Evolutionary conservation across 129 eudicot species (phyloP), one percentile per base, ranked within the genome.

Genomic region (Arctium lappa): DNA sequence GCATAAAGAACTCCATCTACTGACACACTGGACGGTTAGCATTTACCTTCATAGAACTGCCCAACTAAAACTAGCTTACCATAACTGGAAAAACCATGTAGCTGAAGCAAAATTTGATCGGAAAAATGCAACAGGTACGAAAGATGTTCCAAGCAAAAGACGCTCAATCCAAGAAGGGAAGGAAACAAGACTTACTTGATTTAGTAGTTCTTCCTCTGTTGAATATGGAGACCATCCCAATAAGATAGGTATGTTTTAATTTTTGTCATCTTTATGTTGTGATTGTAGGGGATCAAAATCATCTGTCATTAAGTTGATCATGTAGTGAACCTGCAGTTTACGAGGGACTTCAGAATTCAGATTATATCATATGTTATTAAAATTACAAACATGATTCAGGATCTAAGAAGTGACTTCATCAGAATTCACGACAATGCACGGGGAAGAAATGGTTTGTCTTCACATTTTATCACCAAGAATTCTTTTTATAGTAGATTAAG

Each of bases 211-310:
- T 66, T 82, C 73, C 65, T 87, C 88, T 53, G 87, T 86, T 76
- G 89, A 86, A 84, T 72, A 90, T 62, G 92, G 94, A 18, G 94
- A 90, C 94, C 94, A 88, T 78, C 88, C 84, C 86, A 90, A 78
- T 44, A 90, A 66, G 68, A 88, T 69, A 70, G 91, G 80, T 7
- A 88, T 62, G 69, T 88, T 88, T 27, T 84, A 81, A 63, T 83
- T 66, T 13, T 81, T 74, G 56, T 80, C 79, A 76, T 85, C 87
- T 42, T 73, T 80, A 75, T 80, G 75, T 70, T 80, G 76, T 12
- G 80, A 79, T 32, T 75, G 76, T 48, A 87, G 32, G 73, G 27
- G 89, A 39, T 85, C 88, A 76, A 85, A 63, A 37, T 13, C 53
- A 15, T 71, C 82, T 10, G 89, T 83, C 76, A 81, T 27, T 75